Evolutionary conservation across 306 rosid species (phyloP).

Genomic region (Acacia confusa): DNA sequence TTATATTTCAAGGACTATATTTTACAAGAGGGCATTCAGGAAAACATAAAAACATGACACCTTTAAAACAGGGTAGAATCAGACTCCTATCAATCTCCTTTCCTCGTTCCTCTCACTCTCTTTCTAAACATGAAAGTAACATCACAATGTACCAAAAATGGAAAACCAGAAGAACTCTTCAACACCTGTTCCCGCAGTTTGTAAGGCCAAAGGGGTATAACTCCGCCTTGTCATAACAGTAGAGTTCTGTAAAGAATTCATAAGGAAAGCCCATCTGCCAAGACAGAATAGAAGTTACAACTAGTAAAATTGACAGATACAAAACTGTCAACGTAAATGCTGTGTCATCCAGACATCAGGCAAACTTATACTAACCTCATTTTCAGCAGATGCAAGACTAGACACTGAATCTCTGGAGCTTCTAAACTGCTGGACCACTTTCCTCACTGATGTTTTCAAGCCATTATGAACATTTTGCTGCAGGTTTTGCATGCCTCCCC

Average conservation of each 20-base stretch:
- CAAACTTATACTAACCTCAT: slow-evolving; percentile 44
- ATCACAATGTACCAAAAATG: slow-evolving; percentile 19
- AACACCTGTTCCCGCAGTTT: slow-evolving; percentile 83
- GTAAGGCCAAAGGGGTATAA: slow-evolving; percentile 70
- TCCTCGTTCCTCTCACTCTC: slow-evolving; percentile 19
- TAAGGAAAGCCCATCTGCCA: slow-evolving; percentile 69
- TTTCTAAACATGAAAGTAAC: slow-evolving; percentile 1
- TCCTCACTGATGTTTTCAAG: slow-evolving; percentile 61
- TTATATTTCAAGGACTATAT: slow-evolving; percentile 13
- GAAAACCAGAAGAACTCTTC: slow-evolving; percentile 28
- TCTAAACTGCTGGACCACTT: slow-evolving; percentile 77
- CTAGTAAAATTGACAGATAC: slow-evolving; percentile 29
- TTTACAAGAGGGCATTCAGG: neutral
- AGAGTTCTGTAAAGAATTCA: slow-evolving; percentile 59
- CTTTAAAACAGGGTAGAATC: slow-evolving; percentile 21
- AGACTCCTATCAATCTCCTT: slow-evolving; percentile 1
- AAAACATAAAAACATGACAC: slow-evolving; percentile 5
- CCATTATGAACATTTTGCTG: slow-evolving; percentile 65
- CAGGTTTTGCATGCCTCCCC: slow-evolving; percentile 38
- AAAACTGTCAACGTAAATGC: neutral
- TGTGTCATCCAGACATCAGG: slow-evolving; percentile 29
- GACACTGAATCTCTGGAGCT: slow-evolving; percentile 56
- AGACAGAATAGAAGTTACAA: slow-evolving; percentile 23
- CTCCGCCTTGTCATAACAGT: slow-evolving; percentile 57
- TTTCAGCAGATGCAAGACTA: slow-evolving; percentile 37